phyloP scores from a whole-genome alignment of 139 green algal genomes.

The Picochlorum sp. region DNA sequence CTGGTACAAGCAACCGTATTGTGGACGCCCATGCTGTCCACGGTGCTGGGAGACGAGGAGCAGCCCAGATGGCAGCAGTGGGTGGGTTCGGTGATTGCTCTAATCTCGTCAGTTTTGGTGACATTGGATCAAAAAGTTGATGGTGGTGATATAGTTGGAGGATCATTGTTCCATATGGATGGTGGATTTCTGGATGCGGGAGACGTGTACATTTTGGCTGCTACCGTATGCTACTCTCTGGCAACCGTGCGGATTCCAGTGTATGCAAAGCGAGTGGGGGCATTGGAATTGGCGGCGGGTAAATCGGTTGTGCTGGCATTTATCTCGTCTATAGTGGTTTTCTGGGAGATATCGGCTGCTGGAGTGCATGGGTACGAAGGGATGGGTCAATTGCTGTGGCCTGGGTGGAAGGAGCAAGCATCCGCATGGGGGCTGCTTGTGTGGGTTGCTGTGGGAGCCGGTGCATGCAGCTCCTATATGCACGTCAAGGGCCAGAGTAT shows the following conservation, averaged over 20 bases:
- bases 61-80: slow-evolving; percentile 1
- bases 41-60: slow-evolving; percentile 3
- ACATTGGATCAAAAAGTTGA: slow-evolving; percentile 1
- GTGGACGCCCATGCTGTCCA: slow-evolving; percentile 19
- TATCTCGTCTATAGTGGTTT: background rate
- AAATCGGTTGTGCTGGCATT: slow-evolving; percentile 15
- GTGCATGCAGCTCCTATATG: slow-evolving; percentile 9
- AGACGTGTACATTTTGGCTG: slow-evolving; percentile 7
- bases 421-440: slow-evolving; percentile 1
- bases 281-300: slow-evolving; percentile 15
- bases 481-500: slow-evolving; percentile 22
- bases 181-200: background rate
- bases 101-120: slow-evolving; percentile 17
- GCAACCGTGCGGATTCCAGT: slow-evolving; percentile 14
- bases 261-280: slow-evolving; percentile 9
- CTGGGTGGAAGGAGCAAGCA: background rate
- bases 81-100: slow-evolving; percentile 13
- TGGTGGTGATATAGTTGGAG: background rate
- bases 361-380: background rate
- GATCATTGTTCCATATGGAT: background rate
- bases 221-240: slow-evolving; percentile 18
- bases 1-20: slow-evolving; percentile 19
- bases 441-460: slow-evolving; percentile 8
- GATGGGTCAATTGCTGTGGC: no score
- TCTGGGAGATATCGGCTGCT: background rate